Evolutionary conservation across 2,329 filamentous ascomycete species (phyloP), one percentile per base, ranked within the genome.

Genomic region (Chalaropsis thielavioides): DNA sequence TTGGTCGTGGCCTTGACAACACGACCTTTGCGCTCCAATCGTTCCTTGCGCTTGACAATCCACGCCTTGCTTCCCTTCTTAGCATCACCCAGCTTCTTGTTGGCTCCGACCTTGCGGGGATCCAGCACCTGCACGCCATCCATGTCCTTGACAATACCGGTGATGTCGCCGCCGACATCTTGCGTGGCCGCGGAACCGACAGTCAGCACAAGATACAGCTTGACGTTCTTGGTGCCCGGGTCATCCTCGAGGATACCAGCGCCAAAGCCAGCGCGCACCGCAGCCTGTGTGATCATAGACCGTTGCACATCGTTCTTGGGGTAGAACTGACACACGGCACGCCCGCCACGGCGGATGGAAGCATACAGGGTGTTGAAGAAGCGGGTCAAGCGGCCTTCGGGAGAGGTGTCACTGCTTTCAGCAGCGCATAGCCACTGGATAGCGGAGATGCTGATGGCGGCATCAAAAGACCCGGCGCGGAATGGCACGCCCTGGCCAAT

Each of bases 391-490:
- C 94, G 79, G 0, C 88, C 90, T 35, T 88, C 83, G 0, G 91
- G 88, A 0, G 83, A 89, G 0, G 94, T 92, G 61, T 95, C 90
- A 72, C 84, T 89, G 67, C 83, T 89, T 74, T 97, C 94, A 49
- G 92, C 94, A 74, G 96, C 97, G 75, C 94, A 99, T 38, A 99
- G 80, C 94, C 94, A 99, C 75, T 99, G 94, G n/a, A 99, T 88
- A 0, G 94, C 94, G 70, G 85, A 90, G 73, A 99, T 97, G 72
- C 86, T 91, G 70, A 99, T 91, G 24, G 94, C 94, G 0, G 92
- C 94, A 73, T 99, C 94, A 72, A 99, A 99, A 0, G 87, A 84
- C 40, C 94, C 94, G 0, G 94, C 84, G 17, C 94, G 86, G 74
- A 99, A 99, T 0, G 94, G 94, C 0, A 99, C 84, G 1, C 94